phyloP scores from a whole-genome alignment of 208 protist genomes.

The Leishmania mexicana region DNA sequence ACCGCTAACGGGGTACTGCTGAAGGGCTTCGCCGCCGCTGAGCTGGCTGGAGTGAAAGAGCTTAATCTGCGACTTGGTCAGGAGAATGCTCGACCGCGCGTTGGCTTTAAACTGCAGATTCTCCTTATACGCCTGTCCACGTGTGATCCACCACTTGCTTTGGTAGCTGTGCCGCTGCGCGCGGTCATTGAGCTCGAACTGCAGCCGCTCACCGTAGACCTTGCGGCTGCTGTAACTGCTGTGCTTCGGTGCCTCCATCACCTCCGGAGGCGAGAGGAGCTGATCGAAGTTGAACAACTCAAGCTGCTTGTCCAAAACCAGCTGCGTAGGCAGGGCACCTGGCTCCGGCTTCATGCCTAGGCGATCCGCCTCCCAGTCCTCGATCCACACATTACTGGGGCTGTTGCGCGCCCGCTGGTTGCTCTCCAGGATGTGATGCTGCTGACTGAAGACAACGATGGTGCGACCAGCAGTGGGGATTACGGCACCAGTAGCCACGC shows the following conservation, averaged over 20 bases:
- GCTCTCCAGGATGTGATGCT: slow-evolving; percentile 84
- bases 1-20: slow-evolving; percentile 76
- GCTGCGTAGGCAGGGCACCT: slow-evolving; percentile 68
- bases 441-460: slow-evolving; percentile 88
- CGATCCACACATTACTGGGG: slow-evolving; percentile 88
- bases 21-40: slow-evolving; percentile 68
- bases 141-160: slow-evolving; percentile 88
- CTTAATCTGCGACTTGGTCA: slow-evolving; percentile 68
- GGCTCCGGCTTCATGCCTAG: slow-evolving; percentile 67
- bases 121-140: slow-evolving; percentile 74
- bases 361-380: slow-evolving; percentile 86
- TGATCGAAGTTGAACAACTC: slow-evolving; percentile 92
- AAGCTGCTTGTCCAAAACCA: slow-evolving; percentile 81
- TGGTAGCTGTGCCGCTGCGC: slow-evolving; percentile 84
- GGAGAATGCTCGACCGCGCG: slow-evolving; percentile 66
- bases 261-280: slow-evolving; percentile 74
- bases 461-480: slow-evolving; percentile 33
- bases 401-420: slow-evolving; percentile 88
- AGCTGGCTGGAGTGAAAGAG: slow-evolving; percentile 86
- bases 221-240: slow-evolving; percentile 89
- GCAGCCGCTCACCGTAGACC: slow-evolving; percentile 77
- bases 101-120: slow-evolving; percentile 80
- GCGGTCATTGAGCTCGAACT: slow-evolving; percentile 91
- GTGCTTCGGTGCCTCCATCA: slow-evolving; percentile 87
- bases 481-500: slow-evolving; percentile 12